A percentile compares a stretch with the other conserved stretches of the same genome.
These are phyloP conservation scores for Hydrangea macrophylla DNA, from an alignment of 148 eudicot genomes.

Conservation along the genomic window DNA sequence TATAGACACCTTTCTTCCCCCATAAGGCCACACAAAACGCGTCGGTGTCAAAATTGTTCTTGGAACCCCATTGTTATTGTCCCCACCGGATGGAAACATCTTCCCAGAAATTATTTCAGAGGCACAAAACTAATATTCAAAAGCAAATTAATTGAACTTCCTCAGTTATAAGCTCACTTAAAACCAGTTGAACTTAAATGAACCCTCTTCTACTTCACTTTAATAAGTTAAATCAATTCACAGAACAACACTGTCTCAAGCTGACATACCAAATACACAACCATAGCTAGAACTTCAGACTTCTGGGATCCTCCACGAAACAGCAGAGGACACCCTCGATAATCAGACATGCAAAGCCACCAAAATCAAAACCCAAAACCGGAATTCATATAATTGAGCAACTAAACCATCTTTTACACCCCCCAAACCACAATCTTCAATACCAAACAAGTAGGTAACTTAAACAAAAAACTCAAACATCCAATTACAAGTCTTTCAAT, in stretches of 20 bases:
- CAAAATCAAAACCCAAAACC: slow-evolving; percentile 15
- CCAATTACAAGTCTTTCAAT: not conserved
- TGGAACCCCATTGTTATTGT: slow-evolving; percentile 15
- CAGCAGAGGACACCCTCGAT: slow-evolving; percentile 37
- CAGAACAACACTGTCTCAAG: not conserved
- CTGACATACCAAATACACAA: not conserved
- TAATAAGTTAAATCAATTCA: not conserved
- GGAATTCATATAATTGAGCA: slow-evolving; percentile 9
- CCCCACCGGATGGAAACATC: slow-evolving; percentile 29
- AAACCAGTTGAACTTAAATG: too few species aligned
- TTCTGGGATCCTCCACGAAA: slow-evolving; percentile 37
- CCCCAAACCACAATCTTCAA: slow-evolving; percentile 3
- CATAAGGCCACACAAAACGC: slow-evolving; percentile 56
- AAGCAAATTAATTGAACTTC: too few species aligned
- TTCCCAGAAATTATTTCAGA: not conserved
- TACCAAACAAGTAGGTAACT: too few species aligned
- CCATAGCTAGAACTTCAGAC: too few species aligned
- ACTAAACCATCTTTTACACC: not conserved
- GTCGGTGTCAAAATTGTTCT: slow-evolving; percentile 25
- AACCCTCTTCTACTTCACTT: slow-evolving; percentile 10
- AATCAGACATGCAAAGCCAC: slow-evolving; percentile 23
- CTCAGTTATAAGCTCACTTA: slow-evolving; percentile 16
- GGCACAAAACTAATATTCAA: slow-evolving; percentile 2
- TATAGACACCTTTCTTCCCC: slow-evolving; percentile 48
- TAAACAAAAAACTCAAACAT: too few species aligned